Evolutionary conservation across 495 filamentous ascomycete genomes (phyloP), one percentile per base, ranked within the genome.

Genomic region (Lasiosphaeria ovina): DNA sequence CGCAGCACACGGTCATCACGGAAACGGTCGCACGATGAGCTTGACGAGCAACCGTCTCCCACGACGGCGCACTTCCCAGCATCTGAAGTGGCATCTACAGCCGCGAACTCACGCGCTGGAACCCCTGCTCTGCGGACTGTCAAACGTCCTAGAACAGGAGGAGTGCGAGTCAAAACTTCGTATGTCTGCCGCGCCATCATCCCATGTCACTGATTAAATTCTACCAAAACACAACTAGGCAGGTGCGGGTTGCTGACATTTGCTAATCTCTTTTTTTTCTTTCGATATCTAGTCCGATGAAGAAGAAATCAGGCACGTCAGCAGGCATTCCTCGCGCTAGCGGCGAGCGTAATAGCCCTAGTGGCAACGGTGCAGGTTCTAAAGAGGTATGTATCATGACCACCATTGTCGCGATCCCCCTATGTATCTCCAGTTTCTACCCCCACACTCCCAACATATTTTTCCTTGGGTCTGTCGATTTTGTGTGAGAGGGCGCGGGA

Each of bases 81-180:
- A 12, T 68, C 69, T 4, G 71, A 69, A 31, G 74, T 72, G 34
- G 69, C 76, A 24, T 78, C 74, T 34, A 82, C 79, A 6, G 69
- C 72, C 11, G 69, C 75, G 35, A 75, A 74, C 55, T 85, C 83
- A 16, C 79, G 85, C 64, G 83, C 83, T 10, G 79, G 75, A 34
- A 87, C 85, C 14, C 85, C 85, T 9, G 75, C 72, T 14, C 67
- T 76, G 45, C 79, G 81, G 44, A 76, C 84, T 38, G 69, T 74
- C 59, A 86, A 86, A 74, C 84, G 78, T 64, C 65, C 72, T 16
- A 81, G 82, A 63, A 81, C 77, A 51, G 78, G 83, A 56, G 78
- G 83, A 57, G 77, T 86, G 58, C 81, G 85, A 50, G 81, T 88
- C 60, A 89, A 88, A 76, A 85, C 77, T 64, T 89, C 87, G 87